Conservation (phyloP, 139 green algal genomes). For the Chlorella sp. region DNA sequence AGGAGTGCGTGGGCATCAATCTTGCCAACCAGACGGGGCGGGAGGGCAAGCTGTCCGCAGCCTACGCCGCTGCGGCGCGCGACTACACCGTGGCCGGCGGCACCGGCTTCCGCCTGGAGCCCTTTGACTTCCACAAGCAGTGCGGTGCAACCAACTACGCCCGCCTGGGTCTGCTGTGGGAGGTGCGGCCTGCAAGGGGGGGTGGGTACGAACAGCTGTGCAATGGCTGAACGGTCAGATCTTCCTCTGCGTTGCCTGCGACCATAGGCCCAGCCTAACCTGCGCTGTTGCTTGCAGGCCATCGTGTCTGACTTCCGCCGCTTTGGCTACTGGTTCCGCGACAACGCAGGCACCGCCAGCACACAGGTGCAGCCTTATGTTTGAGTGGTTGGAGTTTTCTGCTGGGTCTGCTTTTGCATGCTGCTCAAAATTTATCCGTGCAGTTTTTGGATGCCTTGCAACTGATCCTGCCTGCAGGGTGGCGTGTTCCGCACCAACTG, state of each 20-base stretch:
- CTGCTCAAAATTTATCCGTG: no score
- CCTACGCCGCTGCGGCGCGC: conserved; percentile 51
- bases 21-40: conserved; percentile 84
- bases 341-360: background rate
- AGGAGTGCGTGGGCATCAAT: conserved; percentile 72
- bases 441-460: no score
- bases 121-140: conserved; percentile 94
- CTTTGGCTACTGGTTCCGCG: conserved; percentile 43
- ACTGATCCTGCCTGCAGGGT: conserved; percentile 43
- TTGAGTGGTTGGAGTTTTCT: no score
- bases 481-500: conserved; percentile 82
- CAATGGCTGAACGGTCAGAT: no score
- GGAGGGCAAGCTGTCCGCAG: conserved; percentile 80
- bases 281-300: conserved; percentile 4
- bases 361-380: background rate
- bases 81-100: conserved; percentile 1
- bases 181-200: conserved; percentile 30
- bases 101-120: conserved; percentile 55
- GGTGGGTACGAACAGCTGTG: background rate
- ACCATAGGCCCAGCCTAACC: background rate
- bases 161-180: conserved; percentile 76
- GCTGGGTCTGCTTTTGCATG: no score
- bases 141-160: conserved; percentile 83
- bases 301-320: conserved; percentile 38
- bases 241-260: no score